Evolutionary conservation across 2,329 filamentous ascomycete genomes (phyloP), one percentile per base, ranked within the genome.

Genomic region (Ceratocystis colombiana): DNA sequence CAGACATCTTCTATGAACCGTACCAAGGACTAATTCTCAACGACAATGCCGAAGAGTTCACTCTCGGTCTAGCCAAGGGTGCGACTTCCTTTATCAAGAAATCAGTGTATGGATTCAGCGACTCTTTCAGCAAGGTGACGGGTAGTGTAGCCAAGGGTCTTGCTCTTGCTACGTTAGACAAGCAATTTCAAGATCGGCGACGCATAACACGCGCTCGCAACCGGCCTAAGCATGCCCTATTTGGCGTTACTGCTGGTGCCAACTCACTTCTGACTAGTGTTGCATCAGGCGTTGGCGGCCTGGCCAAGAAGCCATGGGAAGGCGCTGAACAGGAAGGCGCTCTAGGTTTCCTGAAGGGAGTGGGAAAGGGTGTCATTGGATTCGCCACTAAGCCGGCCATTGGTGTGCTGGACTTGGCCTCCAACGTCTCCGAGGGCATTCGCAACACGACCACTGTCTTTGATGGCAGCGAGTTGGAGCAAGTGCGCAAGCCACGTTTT

Each of bases 371-470:
- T 22, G 82, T 97, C 22, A 81, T 97, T 1, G 94, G 94, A 12
- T 79, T 97, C n/a, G 91, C 92, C 1, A 99, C 94, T 8, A 99
- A 99, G 76, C 93, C 95, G 1, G 91, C 93, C 5, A 96, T 99
- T 67, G 94, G 95, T 66, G 90, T 96, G 25, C 91, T 99, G 70
- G 94, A 99, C 76, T 87, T 99, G 72, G 94, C 95, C 0, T 96
- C 91, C 73, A 97, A 96, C 74, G 88, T 99, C 71, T 93, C 91
- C 30, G 94, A 99, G 77, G 94, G 94, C 64, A 96, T 99, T 66
- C 91, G 94, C 72, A 99, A 99, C 77, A 99, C 94, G 0, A 99
- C 95, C 0, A 99, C 94, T 0, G 94, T 99, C 22, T 99, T 99
- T 74, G 94, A 99, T 73, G 89, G 89, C 30, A 88, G 93, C 68